Percentiles rank a stretch among this genome's conserved stretches.
phyloP scores from a whole-genome alignment of 345 rosid species.

The Populus davidiana region DNA sequence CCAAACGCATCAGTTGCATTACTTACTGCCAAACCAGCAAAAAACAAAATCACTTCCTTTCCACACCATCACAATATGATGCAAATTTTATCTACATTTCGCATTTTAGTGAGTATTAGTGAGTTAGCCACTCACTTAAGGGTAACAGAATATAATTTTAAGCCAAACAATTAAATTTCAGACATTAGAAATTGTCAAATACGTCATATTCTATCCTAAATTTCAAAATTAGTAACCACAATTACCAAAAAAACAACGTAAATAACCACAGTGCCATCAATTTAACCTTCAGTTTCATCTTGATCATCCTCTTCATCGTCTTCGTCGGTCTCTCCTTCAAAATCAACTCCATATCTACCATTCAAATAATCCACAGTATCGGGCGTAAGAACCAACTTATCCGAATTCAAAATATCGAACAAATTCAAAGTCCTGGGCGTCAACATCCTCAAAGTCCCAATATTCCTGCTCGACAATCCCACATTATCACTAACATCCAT shows the following conservation, averaged over 20 bases:
- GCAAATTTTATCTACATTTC: no score
- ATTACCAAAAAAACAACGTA: background rate
- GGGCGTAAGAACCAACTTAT: conserved; percentile 78
- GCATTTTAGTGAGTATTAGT: no score
- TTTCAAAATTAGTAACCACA: background rate
- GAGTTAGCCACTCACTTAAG: background rate
- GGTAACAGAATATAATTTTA: background rate
- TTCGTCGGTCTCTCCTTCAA: conserved; percentile 31
- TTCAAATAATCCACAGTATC: conserved; percentile 66
- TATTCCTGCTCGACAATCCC: conserved; percentile 66
- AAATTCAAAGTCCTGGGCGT: conserved; percentile 87
- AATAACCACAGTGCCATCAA: background rate
- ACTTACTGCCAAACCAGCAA: no score
- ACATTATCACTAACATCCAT: conserved; percentile 64
- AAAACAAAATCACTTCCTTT: no score
- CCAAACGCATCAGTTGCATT: no score
- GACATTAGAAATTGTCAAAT: background rate
- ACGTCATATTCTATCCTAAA: background rate
- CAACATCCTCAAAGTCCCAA: conserved; percentile 78
- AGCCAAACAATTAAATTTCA: background rate
- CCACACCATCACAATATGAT: no score
- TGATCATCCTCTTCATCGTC: conserved; percentile 39
- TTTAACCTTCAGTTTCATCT: conserved; percentile 26
- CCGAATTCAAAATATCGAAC: conserved; percentile 81
- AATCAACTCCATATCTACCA: conserved; percentile 61